A percentile compares a stretch with the other conserved stretches of the same genome.
Conservation (phyloP, 129 eudicot genomes). For the Ambrosia trifida region DNA sequence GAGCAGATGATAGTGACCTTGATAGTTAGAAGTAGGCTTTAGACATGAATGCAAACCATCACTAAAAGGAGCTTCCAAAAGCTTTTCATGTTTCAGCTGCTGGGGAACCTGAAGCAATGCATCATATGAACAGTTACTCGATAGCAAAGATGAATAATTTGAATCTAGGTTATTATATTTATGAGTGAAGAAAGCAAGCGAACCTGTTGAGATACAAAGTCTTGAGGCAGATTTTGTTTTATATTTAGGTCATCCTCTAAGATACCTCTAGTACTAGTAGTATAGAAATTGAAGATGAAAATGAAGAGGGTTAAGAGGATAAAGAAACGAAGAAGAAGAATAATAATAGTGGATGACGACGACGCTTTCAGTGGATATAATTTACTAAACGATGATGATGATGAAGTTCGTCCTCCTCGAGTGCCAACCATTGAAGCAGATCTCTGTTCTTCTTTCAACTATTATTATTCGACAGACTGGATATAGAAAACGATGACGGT, state of each 20-base stretch:
- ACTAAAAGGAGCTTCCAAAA: conserved; percentile 58
- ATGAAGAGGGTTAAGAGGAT: conserved; percentile 27
- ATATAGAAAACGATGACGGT: too few species aligned
- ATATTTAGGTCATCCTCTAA: conserved; percentile 27
- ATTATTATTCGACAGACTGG: too few species aligned
- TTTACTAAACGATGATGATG: background rate
- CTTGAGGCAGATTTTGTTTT: conserved; percentile 25
- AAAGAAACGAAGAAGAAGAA: conserved; percentile 31
- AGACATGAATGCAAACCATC: conserved; percentile 62
- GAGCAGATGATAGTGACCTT: conserved; percentile 53
- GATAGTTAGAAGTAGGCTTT: conserved; percentile 68
- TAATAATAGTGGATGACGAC: conserved; percentile 19
- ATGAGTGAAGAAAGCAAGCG: background rate
- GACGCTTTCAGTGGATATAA: background rate
- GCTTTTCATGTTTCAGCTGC: conserved; percentile 44
- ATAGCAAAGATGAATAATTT: background rate
- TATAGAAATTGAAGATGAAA: conserved; percentile 43
- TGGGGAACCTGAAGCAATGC: conserved; percentile 29
- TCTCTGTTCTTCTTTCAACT: background rate
- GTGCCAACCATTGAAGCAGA: background rate
- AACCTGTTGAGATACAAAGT: conserved; percentile 29
- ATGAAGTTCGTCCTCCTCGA: conserved; percentile 6
- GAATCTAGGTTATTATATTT: background rate
- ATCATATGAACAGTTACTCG: background rate
- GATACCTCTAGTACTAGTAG: conserved; percentile 15